A percentile compares a stretch with the other conserved stretches of the same genome.
These are phyloP conservation scores for Diplotaxis tenuifolia DNA, from an alignment of 345 rosid genomes.

Conservation along the genomic window DNA sequence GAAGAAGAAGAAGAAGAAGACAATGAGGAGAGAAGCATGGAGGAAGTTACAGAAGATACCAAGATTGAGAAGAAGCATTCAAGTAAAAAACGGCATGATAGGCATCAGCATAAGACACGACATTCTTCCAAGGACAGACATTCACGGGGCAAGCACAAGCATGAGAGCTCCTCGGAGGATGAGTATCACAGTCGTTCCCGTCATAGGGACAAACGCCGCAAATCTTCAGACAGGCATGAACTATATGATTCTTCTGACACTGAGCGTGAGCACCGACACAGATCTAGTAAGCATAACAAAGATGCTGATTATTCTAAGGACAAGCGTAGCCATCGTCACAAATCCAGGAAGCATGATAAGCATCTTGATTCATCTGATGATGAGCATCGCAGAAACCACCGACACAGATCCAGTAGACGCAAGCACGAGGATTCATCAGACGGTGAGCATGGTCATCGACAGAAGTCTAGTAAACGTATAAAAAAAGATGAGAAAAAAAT, in stretches of 20 bases:
- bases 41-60: constrained; percentile 39
- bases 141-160: constrained; percentile 39
- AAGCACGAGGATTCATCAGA: constrained; percentile 39
- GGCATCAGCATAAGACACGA: constrained; percentile 49
- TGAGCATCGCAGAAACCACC: constrained; percentile 35
- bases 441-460: constrained; percentile 36
- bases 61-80: constrained; percentile 44
- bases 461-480: constrained; percentile 40
- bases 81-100: constrained; percentile 45
- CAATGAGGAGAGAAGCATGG: constrained; percentile 42
- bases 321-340: constrained; percentile 33
- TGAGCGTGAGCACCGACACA: constrained; percentile 27
- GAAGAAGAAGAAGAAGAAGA: constrained; percentile 42
- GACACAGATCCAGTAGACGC: constrained; percentile 27
- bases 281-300: constrained; percentile 23
- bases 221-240: constrained; percentile 31
- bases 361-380: constrained; percentile 44
- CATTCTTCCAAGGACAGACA: constrained; percentile 41
- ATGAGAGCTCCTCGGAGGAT: constrained; percentile 40
- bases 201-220: constrained; percentile 22
- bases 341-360: constrained; percentile 36
- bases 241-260: constrained; percentile 31
- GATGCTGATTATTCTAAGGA: constrained; percentile 40
- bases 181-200: constrained; percentile 35
- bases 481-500: constrained; percentile 51